Evolutionary conservation across 306 rosid species (phyloP), one percentile per base, ranked within the genome.

Genomic region (Cucumis hystrix): DNA sequence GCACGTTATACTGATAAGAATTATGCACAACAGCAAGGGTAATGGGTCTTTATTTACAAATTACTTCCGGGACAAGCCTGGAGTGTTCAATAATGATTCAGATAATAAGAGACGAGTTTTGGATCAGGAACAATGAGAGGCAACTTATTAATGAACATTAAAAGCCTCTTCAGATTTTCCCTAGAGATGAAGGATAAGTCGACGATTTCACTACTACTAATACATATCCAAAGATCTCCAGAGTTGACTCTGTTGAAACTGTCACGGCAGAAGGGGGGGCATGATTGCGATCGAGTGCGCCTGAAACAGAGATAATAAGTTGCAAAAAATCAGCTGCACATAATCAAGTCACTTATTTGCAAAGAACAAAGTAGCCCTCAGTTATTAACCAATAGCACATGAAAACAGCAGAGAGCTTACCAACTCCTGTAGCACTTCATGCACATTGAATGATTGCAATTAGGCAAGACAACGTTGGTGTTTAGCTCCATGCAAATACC

Each of bases 211-310:
- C 43, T 79, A 83, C 68, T 87, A 82, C 85, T 84, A n/a, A 86
- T 82, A 87, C 83, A 94, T 79, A 94, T 83, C 98, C 98, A 94
- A 20, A 91, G 97, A 63, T 94, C 98, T 62, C 83, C 79, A 0
- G 97, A 85, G 76, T 91, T 84, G 7, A 90, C 88, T 72, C 89
- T 77, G 76, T 84, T 84, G 43, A 94, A 93, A 87, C 86, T 84
- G 83, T 87, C 89, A 35, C 97, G 88, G 76, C 98, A 94, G 84
- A 94, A 94, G n/a, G n/a, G n/a, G 55, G 98, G 98, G 85, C 98
- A 94, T 0, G 97, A 89, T 49, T 85, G 86, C 7, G 98, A 94
- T 62, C 89, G 85, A 30, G 67, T 52, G 25, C 82, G 83, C 97
- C 98, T 91, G 79, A 47, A 66, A 45, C 33, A 56, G 65, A 15